A percentile compares a stretch with the other conserved stretches of the same genome.
Conservation (phyloP, 2,329 filamentous ascomycete species). For the Alternaria sp. region DNA sequence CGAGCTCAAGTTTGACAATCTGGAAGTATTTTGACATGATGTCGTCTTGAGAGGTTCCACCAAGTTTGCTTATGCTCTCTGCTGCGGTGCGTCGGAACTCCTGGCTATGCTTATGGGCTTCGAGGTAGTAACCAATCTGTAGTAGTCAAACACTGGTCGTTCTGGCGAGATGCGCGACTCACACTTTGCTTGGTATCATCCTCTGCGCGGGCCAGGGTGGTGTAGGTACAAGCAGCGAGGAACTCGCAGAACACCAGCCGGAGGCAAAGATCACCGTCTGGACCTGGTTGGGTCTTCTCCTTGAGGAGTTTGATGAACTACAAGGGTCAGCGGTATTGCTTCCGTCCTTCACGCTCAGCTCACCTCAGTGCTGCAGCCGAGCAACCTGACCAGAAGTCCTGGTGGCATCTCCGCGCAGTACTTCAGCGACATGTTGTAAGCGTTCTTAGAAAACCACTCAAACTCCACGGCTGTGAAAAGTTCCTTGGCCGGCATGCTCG, state of each 20-base stretch:
- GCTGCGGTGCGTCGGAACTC: constrained; percentile 62
- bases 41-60: constrained; percentile 58
- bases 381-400: constrained; percentile 61
- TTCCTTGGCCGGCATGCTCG: constrained; percentile 50
- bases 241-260: constrained; percentile 76
- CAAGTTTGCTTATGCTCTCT: constrained; percentile 45
- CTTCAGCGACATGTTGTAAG: constrained; percentile 78
- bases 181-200: constrained; percentile 51
- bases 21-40: constrained; percentile 68
- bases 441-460: constrained; percentile 83
- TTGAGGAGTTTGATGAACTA: constrained; percentile 52
- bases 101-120: constrained; percentile 65
- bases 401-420: constrained; percentile 66
- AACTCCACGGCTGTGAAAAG: constrained; percentile 70
- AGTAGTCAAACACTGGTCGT: constrained; percentile 38
- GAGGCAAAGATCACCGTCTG: constrained; percentile 58
- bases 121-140: constrained; percentile 67
- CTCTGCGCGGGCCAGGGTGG: constrained; percentile 57
- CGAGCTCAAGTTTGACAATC: constrained; percentile 79
- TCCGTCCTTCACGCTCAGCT: neutral
- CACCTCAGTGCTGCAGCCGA: constrained; percentile 55
- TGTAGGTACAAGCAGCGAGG: constrained; percentile 58
- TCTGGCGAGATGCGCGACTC: constrained; percentile 23
- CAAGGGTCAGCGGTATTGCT: constrained; percentile 1
- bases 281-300: constrained; percentile 27